Percentiles rank a stretch among this genome's conserved stretches.
These are phyloP conservation scores for Cornus controversa DNA, from an alignment of 148 eudicot genomes.

Conservation along the genomic window DNA sequence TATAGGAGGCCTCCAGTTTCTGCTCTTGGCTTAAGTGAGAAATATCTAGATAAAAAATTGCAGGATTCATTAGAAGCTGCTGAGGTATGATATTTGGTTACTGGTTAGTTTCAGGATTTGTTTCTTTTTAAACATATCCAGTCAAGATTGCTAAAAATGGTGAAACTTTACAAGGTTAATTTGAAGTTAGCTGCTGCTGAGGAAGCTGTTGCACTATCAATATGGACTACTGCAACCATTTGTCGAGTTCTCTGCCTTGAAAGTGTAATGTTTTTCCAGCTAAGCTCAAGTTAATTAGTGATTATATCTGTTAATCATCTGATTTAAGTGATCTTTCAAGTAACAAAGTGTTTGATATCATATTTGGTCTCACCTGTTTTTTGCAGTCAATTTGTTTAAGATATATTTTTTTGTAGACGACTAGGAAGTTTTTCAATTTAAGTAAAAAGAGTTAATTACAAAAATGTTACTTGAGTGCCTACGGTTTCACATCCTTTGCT, in stretches of 20 bases:
- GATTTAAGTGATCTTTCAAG: not conserved
- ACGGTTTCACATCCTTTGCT: too few species aligned
- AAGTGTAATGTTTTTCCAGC: slow-evolving; percentile 48
- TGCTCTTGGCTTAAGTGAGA: slow-evolving; percentile 52
- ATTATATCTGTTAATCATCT: not conserved
- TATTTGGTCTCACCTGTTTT: too few species aligned
- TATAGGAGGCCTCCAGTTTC: slow-evolving; percentile 63
- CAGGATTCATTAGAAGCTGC: slow-evolving; percentile 39
- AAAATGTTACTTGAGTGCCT: too few species aligned
- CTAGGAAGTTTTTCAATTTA: too few species aligned
- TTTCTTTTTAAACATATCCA: not conserved
- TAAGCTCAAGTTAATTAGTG: not conserved
- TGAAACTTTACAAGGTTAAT: slow-evolving; percentile 45
- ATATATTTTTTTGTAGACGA: too few species aligned
- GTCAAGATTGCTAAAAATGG: not conserved
- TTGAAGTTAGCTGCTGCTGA: slow-evolving; percentile 80
- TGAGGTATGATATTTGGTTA: slow-evolving; percentile 46
- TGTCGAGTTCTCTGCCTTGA: slow-evolving; percentile 93
- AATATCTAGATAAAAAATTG: slow-evolving; percentile 31
- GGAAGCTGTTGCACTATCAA: slow-evolving; percentile 87
- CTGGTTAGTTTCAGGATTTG: not conserved
- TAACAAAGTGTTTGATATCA: too few species aligned
- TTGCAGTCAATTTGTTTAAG: too few species aligned
- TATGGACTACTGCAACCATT: slow-evolving; percentile 87
- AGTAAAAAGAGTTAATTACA: too few species aligned